phyloP scores from a whole-genome alignment of 257 asterid species.

The Voacanga thouarsii region DNA sequence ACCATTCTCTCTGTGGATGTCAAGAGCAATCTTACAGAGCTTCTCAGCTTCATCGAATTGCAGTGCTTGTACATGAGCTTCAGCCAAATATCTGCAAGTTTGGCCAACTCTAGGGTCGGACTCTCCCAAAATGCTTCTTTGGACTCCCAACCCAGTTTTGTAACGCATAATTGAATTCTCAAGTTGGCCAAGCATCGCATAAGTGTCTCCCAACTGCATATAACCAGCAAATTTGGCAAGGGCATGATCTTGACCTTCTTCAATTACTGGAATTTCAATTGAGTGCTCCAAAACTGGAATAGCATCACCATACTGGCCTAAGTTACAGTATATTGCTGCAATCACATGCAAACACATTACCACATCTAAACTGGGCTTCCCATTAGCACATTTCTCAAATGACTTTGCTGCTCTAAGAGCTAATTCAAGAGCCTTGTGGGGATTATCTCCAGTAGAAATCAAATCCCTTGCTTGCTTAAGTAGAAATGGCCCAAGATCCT shows the following conservation, averaged over 20 bases:
- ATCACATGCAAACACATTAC: constrained; percentile 89
- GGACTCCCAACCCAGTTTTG: constrained; percentile 72
- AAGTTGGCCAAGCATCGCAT: constrained; percentile 78
- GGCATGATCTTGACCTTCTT: constrained; percentile 84
- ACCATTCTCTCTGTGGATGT: constrained; percentile 64
- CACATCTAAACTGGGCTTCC: constrained; percentile 66
- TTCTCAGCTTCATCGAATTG: constrained; percentile 84
- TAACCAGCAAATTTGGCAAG: constrained; percentile 92
- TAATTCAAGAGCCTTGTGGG: constrained; percentile 70
- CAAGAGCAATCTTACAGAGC: constrained; percentile 82
- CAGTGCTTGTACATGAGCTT: constrained; percentile 88
- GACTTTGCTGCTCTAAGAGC: constrained; percentile 77
- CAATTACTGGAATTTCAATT: constrained; percentile 62
- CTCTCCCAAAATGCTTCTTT: constrained; percentile 62
- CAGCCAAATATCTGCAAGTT: constrained; percentile 87
- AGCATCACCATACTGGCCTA: constrained; percentile 77
- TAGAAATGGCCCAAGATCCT: constrained; percentile 82
- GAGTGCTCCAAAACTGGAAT: constrained; percentile 73
- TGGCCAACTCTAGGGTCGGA: constrained; percentile 82
- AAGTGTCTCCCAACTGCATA: constrained; percentile 95
- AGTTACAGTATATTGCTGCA: constrained; percentile 76
- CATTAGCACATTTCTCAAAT: constrained; percentile 70
- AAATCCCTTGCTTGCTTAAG: constrained; percentile 86
- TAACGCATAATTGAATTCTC: constrained; percentile 70
- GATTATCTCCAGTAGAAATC: constrained; percentile 84